Conservation (phyloP, 805 yeast species). For the Suhomyces faveliae region DNA sequence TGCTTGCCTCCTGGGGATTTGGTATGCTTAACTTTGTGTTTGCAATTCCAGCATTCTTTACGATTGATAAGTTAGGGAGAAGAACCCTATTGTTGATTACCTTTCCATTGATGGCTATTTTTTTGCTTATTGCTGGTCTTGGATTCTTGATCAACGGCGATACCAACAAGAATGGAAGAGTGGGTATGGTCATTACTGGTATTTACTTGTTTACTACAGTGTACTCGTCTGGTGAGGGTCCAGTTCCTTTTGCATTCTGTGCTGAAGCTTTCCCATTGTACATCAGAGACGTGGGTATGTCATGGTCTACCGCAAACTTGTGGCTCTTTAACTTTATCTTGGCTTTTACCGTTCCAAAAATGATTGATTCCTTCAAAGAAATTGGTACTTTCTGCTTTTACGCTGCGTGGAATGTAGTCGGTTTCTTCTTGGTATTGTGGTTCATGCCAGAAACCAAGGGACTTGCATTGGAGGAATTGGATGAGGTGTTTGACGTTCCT, state of each 20-base stretch:
- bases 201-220: conserved; percentile 70
- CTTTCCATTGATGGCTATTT: conserved; percentile 61
- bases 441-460: conserved; percentile 72
- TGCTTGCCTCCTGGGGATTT: conserved; percentile 83
- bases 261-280: conserved; percentile 83
- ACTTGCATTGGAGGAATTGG: conserved; percentile 73
- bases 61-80: conserved; percentile 78
- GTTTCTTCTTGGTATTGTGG: conserved; percentile 69
- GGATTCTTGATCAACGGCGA: conserved; percentile 66
- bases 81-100: conserved; percentile 56
- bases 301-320: conserved; percentile 73
- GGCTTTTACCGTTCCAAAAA: conserved; percentile 78
- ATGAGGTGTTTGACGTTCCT: conserved; percentile 68
- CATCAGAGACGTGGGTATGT: conserved; percentile 78
- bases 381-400: conserved; percentile 89
- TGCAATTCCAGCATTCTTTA: conserved; percentile 78
- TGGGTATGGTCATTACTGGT: conserved; percentile 70
- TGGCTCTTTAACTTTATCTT: conserved; percentile 72
- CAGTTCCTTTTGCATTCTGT: conserved; percentile 85
- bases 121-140: conserved; percentile 61
- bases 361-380: conserved; percentile 62
- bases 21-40: conserved; percentile 81
- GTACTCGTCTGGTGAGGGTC: conserved; percentile 85
- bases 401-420: conserved; percentile 79
- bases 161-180: conserved; percentile 45